These are phyloP conservation scores for Rickenella mellea DNA, from an alignment of 768 basidiomycete genomes.

Conservation along the genomic window DNA sequence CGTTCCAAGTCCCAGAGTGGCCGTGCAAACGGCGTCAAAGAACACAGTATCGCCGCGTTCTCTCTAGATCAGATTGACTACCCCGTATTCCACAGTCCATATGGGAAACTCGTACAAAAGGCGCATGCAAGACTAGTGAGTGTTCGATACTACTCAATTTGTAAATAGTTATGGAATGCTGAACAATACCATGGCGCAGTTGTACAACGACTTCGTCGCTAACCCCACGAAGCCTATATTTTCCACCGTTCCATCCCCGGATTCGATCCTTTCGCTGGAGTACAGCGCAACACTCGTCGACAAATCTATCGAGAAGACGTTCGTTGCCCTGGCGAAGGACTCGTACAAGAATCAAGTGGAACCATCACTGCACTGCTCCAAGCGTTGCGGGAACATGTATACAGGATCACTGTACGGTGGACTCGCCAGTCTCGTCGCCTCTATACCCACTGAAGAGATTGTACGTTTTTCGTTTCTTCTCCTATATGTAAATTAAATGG, in stretches of 20 bases:
- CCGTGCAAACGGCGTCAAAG: constrained; percentile 20
- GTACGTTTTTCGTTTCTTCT: background rate
- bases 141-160: background rate
- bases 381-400: constrained; percentile 97
- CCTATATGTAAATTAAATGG: background rate
- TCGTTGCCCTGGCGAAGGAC: constrained; percentile 67
- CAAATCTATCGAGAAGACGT: constrained; percentile 92
- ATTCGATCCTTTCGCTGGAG: constrained; percentile 54
- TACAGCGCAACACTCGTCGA: constrained; percentile 74
- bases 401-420: constrained; percentile 94
- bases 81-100: constrained; percentile 93
- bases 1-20: constrained; percentile 17
- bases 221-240: constrained; percentile 63
- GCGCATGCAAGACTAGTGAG: constrained; percentile 75
- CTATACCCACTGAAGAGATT: constrained; percentile 59
- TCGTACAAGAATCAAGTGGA: constrained; percentile 69
- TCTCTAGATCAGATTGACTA: constrained; percentile 84
- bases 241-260: constrained; percentile 63
- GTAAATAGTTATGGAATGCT: background rate
- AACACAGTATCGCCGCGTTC: constrained; percentile 28
- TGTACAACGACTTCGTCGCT: constrained; percentile 87
- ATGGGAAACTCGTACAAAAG: constrained; percentile 98
- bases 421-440: constrained; percentile 76
- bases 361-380: constrained; percentile 79
- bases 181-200: background rate